phyloP scores from a whole-genome alignment of 1,139 yeast species.

The Kodamaea derodonti region DNA sequence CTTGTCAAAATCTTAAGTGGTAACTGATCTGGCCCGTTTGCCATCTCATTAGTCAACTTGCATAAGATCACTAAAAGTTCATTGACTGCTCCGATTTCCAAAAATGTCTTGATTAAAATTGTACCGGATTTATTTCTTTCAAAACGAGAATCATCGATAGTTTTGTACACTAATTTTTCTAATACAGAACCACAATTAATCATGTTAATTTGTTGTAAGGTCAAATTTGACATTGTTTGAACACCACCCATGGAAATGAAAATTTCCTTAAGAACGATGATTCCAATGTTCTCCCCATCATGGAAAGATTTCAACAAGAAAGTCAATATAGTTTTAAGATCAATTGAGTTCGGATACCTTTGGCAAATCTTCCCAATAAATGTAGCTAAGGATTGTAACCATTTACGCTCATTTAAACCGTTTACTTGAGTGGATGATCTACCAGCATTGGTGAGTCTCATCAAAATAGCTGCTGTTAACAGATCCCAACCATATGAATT shows the following conservation, averaged over 20 bases:
- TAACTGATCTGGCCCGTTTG: constrained; percentile 31
- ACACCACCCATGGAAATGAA: constrained; percentile 80
- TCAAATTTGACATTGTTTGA: constrained; percentile 61
- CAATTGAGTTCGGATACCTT: constrained; percentile 46
- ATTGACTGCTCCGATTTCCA: constrained; percentile 43
- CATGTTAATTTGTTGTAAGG: constrained; percentile 61
- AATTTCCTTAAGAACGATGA: constrained; percentile 67
- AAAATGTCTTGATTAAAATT: constrained; percentile 48
- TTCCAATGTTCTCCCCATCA: constrained; percentile 56
- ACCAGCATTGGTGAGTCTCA: constrained; percentile 63
- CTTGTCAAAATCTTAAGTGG: constrained; percentile 74
- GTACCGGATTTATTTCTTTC: constrained; percentile 47
- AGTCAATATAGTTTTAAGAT: constrained; percentile 52
- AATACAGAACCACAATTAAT: constrained; percentile 64
- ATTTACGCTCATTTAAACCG: constrained; percentile 77
- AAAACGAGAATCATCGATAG: constrained; percentile 60
- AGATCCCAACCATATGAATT: constrained; percentile 85
- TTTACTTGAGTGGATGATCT: constrained; percentile 69
- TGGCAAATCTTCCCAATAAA: constrained; percentile 65
- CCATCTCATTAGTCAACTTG: constrained; percentile 43
- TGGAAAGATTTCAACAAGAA: constrained; percentile 67
- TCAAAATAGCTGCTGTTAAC: constrained; percentile 67
- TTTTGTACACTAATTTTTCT: constrained; percentile 51
- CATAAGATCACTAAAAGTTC: constrained; percentile 67
- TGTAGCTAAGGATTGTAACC: constrained; percentile 75